Evolutionary conservation across 164 flowering plant genomes (phyloP), one percentile per base, ranked within the genome.

Genomic region (Chimonanthus salicifolius): DNA sequence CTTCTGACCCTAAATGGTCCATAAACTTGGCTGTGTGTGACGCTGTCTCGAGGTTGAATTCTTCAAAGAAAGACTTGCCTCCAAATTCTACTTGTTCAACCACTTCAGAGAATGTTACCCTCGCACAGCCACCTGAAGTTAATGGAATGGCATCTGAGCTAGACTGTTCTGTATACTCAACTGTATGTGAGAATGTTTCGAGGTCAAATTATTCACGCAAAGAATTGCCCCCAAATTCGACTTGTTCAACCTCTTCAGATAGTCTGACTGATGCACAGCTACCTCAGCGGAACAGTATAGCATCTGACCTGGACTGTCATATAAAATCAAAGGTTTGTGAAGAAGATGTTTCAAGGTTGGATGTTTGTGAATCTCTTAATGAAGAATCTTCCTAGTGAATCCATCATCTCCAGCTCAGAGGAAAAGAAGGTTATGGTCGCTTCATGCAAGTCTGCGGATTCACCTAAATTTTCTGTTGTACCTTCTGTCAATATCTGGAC

Each of bases 401-500:
- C 82, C 51, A 74, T 21, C 70, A 51, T 64, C 58, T 74, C 78
- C 4, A 47, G 68, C 77, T 62, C 74, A 47, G 63, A 72, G 50
- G 47, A 67, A 8, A 74, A 72, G 51, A 80, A 71, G 73, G 69
- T 74, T 47, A 45, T 58, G 60, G 80, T 58, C 77, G 81, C 60
- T 64, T 49, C 67, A 46, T 47, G 63, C 68, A 78, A 78, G 15
- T 69, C 80, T 70, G 80, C 68, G 72, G 83, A 80, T 72, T 72
- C 86, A 73, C 73, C 72, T 43, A 80, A 77, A 72, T 47, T 74
- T 76, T 76, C 88, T 21, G 74, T 58, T 73, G 74, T 58, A 70
- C 60, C 76, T 50, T 73, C 92, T 67, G 74, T 83, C 62, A 74
- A 62, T 8, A 75, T 92, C 79, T 95, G 99, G 99, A 93, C 97